Evolutionary conservation across 306 rosid genomes (phyloP), one percentile per base, ranked within the genome.

Genomic region (Heteromeles arbutifolia): DNA sequence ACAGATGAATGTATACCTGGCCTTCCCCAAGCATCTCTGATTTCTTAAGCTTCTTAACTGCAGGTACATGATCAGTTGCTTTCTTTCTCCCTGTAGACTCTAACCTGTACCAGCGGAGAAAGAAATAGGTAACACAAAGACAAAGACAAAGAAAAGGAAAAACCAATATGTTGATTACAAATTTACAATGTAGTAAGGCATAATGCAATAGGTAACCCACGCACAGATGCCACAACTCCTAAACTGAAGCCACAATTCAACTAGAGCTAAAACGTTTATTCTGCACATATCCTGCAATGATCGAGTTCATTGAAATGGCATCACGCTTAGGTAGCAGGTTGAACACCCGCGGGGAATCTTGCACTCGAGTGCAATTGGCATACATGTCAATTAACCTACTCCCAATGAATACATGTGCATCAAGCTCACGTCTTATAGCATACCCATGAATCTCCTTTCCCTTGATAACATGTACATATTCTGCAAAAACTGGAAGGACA

Each of bases 21-120:
- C 99, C 99, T 81, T 97, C 87, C 71, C 98, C 97, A 86, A 96
- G 96, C 99, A 92, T 96, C 86, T 96, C 99, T 79, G 99, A 96
- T 82, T 96, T 92, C 87, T 89, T 92, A 79, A 92, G 98, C 87
- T 92, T 96, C 96, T 92, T 96, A 97, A 92, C 90, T 50, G 99
- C 99, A 87, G 87, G 90, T 78, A 90, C 98, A 83, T 96, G 93
- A 67, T 92, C 84, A 74, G 98, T 89, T 77, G 89, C 90, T 77
- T 92, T 48, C 21, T 48, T 48, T 96, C 89, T 96, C 98, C 65
- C 93, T 83, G 80, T 97, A 96, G 58, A 96, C 70, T 87, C 97
- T 88, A 69, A 90, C 97, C 98, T 96, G 81, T 52, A 69, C 34
- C 68, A 61, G 53, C 1, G 8, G 65, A 68, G 75, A 69, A 86